Percentiles rank a stretch among this genome's conserved stretches.
These are phyloP conservation scores for Saturnispora zaruensis DNA, from an alignment of 805 yeast genomes.

Conservation along the genomic window DNA sequence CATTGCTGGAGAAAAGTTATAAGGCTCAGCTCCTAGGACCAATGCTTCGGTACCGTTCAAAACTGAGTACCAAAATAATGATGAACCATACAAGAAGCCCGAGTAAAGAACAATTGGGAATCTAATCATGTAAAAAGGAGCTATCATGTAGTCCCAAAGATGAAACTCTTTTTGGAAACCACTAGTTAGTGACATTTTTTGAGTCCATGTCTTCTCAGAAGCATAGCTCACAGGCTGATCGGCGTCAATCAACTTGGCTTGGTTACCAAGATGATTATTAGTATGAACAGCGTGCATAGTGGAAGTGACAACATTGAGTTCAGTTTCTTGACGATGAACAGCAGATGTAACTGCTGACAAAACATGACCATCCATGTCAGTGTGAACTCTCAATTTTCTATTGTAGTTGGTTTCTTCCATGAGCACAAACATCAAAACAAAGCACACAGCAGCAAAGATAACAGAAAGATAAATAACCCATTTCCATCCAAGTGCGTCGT, in stretches of 20 bases:
- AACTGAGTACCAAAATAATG: slow-evolving; percentile 41
- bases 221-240: slow-evolving; percentile 17
- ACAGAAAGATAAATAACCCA: slow-evolving; percentile 46
- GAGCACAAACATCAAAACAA: slow-evolving; percentile 32
- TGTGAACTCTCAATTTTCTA: slow-evolving; percentile 22
- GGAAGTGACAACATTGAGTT: slow-evolving; percentile 9
- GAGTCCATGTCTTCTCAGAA: slow-evolving; percentile 32
- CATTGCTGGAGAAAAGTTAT: slow-evolving; percentile 38
- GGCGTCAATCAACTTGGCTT: slow-evolving; percentile 22
- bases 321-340: slow-evolving; percentile 8
- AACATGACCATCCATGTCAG: slow-evolving; percentile 19
- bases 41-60: slow-evolving; percentile 41
- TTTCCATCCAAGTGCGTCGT: slow-evolving; percentile 40
- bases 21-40: slow-evolving; percentile 39
- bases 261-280: slow-evolving; percentile 26
- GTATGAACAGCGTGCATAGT: slow-evolving; percentile 13
- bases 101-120: slow-evolving; percentile 53
- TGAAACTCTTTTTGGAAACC: slow-evolving; percentile 29
- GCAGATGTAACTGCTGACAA: slow-evolving; percentile 20
- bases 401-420: slow-evolving; percentile 51
- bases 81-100: slow-evolving; percentile 45
- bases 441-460: slow-evolving; percentile 37
- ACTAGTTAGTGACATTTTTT: slow-evolving; percentile 35
- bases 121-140: slow-evolving; percentile 34
- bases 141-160: slow-evolving; percentile 24